A percentile compares a stretch with the other conserved stretches of the same genome.
Conservation (phyloP, 2,329 filamentous ascomycete genomes). For the Fusarium cicatricum region DNA sequence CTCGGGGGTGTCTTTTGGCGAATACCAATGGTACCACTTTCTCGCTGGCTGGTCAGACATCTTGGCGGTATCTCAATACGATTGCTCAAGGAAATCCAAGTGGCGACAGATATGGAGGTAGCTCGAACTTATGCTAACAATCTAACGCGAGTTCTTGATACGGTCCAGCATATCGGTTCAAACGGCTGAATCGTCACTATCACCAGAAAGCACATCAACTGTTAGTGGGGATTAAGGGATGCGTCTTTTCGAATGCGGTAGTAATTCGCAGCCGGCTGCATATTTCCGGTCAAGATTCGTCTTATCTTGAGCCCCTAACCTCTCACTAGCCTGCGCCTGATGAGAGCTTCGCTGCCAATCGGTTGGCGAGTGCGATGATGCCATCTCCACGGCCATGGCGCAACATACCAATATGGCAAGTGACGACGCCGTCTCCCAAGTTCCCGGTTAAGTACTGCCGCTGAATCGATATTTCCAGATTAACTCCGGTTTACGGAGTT, state of each 20-base stretch:
- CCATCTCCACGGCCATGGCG: constrained; percentile 10
- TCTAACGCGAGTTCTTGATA: neutral
- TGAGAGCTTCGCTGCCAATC: constrained; percentile 1
- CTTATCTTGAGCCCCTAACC: neutral
- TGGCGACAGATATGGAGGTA: neutral
- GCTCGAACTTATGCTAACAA: neutral
- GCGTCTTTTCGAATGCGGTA: neutral
- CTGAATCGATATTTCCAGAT: neutral
- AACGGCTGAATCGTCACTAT: constrained; percentile 1
- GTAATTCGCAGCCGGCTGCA: neutral
- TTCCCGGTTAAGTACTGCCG: neutral
- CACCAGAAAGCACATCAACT: constrained; percentile 11
- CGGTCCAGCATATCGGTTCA: neutral
- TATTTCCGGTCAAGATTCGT: neutral
- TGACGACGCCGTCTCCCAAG: neutral
- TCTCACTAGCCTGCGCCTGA: neutral
- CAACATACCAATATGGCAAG: neutral
- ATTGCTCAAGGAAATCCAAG: neutral
- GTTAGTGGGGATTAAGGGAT: constrained; percentile 1
- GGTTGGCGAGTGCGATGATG: constrained; percentile 1
- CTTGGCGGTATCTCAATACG: neutral
- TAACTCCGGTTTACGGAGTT: neutral
- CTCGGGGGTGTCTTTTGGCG: constrained; percentile 53
- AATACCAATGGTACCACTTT: constrained; percentile 54
- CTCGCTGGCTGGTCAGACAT: constrained; percentile 16